phyloP scores from a whole-genome alignment of 805 yeast species.

The Spathaspora boniae region DNA sequence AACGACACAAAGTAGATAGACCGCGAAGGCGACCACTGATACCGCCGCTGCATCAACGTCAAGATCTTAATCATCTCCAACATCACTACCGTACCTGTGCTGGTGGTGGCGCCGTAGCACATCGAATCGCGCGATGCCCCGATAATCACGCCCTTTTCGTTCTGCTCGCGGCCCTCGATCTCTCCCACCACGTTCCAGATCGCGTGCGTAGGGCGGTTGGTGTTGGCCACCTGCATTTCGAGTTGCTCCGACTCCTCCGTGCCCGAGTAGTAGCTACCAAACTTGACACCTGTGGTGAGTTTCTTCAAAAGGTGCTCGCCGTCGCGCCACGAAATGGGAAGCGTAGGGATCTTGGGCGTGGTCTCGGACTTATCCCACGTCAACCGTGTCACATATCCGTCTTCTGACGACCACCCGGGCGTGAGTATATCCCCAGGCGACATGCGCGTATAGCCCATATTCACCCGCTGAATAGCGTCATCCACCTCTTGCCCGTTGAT shows the following conservation, averaged over 20 bases:
- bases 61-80: conserved; percentile 69
- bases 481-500: conserved; percentile 16
- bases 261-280: conserved; percentile 28
- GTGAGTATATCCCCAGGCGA: conserved; percentile 77
- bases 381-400: conserved; percentile 35
- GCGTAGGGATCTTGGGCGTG: conserved; percentile 69
- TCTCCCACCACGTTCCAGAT: conserved; percentile 79
- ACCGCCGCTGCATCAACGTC: conserved; percentile 56
- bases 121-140: conserved; percentile 83
- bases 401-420: conserved; percentile 67
- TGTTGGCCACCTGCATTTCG: conserved; percentile 32
- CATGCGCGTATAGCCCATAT: conserved; percentile 56
- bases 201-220: conserved; percentile 53
- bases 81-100: conserved; percentile 72
- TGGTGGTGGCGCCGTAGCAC: conserved; percentile 68
- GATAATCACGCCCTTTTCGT: conserved; percentile 65
- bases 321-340: conserved; percentile 76
- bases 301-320: conserved; percentile 38
- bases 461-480: conserved; percentile 48
- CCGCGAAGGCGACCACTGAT: conserved; percentile 81
- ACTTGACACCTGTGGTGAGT: conserved; percentile 31
- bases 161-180: conserved; percentile 77
- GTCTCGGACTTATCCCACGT: conserved; percentile 46
- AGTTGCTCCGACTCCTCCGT: conserved; percentile 13
- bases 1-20: conserved; percentile 79